Conservation (phyloP, 2,329 filamentous ascomycete species). For the Epichloe sp. region DNA sequence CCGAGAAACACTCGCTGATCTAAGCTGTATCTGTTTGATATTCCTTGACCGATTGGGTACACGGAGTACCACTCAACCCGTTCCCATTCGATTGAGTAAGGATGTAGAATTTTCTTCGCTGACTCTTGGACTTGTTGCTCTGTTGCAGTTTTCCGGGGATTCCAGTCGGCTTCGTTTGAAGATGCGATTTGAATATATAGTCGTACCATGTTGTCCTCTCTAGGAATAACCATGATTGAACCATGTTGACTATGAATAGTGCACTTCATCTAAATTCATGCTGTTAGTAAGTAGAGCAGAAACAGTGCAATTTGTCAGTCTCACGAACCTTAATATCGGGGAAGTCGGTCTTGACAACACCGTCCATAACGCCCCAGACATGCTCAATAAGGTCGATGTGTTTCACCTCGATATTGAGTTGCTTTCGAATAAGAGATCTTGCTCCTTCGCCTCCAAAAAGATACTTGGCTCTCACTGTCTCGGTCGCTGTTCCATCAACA, state of each 20-base stretch:
- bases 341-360: slow-evolving; percentile 59
- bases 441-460: slow-evolving; percentile 61
- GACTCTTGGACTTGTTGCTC: slow-evolving; percentile 49
- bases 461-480: slow-evolving; percentile 57
- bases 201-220: slow-evolving; percentile 55
- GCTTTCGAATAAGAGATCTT: slow-evolving; percentile 49
- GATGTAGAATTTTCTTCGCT: slow-evolving; percentile 51
- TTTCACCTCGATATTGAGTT: slow-evolving; percentile 57
- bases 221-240: slow-evolving; percentile 69
- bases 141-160: slow-evolving; percentile 49
- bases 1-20: slow-evolving; percentile 61
- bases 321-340: slow-evolving; percentile 56
- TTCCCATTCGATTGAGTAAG: slow-evolving; percentile 56
- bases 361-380: slow-evolving; percentile 67
- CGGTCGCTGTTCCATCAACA: slow-evolving; percentile 55
- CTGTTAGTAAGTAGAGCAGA: slow-evolving; percentile 18
- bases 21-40: slow-evolving; percentile 53
- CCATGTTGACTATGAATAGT: slow-evolving; percentile 63
- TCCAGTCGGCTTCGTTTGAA: slow-evolving; percentile 46
- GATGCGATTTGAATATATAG: slow-evolving; percentile 57
- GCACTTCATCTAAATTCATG: slow-evolving; percentile 46
- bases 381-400: slow-evolving; percentile 57
- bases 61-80: slow-evolving; percentile 62
- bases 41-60: slow-evolving; percentile 64
- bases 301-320: background rate